Evolutionary conservation across 306 rosid species (phyloP), one percentile per base, ranked within the genome.

Genomic region (Oemleria cerasiformis): DNA sequence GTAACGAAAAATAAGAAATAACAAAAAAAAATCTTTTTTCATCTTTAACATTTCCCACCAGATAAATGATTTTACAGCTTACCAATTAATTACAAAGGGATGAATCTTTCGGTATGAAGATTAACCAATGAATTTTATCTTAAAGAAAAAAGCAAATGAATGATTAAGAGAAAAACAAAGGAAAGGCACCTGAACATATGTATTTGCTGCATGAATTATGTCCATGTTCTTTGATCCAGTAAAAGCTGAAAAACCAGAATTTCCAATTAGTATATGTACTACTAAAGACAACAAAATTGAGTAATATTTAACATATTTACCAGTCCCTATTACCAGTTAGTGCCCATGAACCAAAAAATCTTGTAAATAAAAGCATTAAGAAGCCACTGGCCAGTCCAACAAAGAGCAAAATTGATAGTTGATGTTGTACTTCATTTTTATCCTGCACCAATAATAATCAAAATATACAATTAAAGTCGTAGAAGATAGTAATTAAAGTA

Each of bases 361-460:
- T 79, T 57, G 97, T 87, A 75, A 86, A 89, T 60, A 93, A 72
- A 63, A 93, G 84, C 98, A 93, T 88, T 63, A 71, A 15, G 51
- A 79, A 21, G 77, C 97, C 98, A 87, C 94, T 90, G 60, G 75
- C 71, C 77, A 93, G 80, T 65, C 96, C 98, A 74, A 91, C 66
- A 83, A 88, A 91, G 74, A 93, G 98, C 89, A 93, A 83, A 72
- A 83, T 51, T 2, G 85, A 89, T 83, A 82, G 78, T 80, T 86
- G 85, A 77, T 87, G 96, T 74, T 92, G 98, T 65, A 92, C 97
- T 83, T 85, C 92, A 55, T 81, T 84, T 74, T 81, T 90, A 64
- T 92, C 96, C 96, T 92, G 90, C 82, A 71, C 66, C 42, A 65
- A 63, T 21, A 38, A 9, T 39, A 71, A 34, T 55, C 81, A 65